A percentile compares a stretch with the other conserved stretches of the same genome.
phyloP scores from a whole-genome alignment of 306 rosid species.

The Vigna trinervia region DNA sequence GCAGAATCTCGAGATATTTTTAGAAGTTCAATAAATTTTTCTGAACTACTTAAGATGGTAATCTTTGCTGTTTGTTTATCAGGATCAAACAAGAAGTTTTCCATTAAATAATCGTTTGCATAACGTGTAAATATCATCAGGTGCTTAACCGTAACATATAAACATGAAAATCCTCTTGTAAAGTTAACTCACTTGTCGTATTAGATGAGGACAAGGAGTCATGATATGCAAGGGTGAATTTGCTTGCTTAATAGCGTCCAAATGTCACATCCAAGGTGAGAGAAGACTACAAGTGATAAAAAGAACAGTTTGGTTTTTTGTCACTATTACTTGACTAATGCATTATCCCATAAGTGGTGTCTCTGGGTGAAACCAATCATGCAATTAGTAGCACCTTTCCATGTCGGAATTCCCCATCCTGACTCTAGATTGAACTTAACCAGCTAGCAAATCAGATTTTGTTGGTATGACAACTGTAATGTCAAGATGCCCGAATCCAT shows the following conservation, averaged over 20 bases:
- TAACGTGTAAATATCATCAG: background rate
- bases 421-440: constrained; percentile 25
- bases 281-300: constrained; percentile 24
- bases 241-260: background rate
- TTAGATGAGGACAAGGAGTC: background rate
- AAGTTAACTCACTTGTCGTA: constrained; percentile 3
- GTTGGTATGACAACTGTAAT: constrained; percentile 48
- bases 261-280: constrained; percentile 5
- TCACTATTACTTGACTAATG: constrained; percentile 43
- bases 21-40: background rate
- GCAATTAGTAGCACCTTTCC: constrained; percentile 34
- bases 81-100: too few relatives aligned
- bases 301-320: constrained; percentile 20
- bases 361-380: constrained; percentile 34
- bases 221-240: constrained; percentile 23
- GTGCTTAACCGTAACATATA: background rate
- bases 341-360: constrained; percentile 24
- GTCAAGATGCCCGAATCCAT: constrained; percentile 30
- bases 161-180: constrained; percentile 3
- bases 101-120: too few relatives aligned
- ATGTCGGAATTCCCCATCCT: constrained; percentile 40
- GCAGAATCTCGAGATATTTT: background rate
- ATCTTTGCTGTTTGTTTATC: background rate
- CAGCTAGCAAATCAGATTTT: constrained; percentile 42
- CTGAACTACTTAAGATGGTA: background rate